Conservation (phyloP, 352 stramenopile genomes). For the Pythium phragmitis region DNA sequence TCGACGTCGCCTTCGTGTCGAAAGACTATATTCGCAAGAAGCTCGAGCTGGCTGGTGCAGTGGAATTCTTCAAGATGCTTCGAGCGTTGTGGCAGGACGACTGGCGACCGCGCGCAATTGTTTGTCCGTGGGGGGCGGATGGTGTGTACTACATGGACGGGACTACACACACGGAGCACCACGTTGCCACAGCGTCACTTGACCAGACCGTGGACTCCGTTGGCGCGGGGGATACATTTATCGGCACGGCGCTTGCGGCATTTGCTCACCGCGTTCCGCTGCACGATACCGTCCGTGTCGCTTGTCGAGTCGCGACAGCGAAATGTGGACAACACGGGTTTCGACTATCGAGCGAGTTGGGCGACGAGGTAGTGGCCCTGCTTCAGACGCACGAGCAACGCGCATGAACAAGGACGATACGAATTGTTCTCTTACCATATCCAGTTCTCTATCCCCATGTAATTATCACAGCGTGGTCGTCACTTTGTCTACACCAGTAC, state of each 20-base stretch:
- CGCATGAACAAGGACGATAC: not conserved
- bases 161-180: constrained; percentile 15
- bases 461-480: constrained; percentile 4
- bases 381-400: not conserved
- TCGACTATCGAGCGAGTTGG: constrained; percentile 23
- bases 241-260: constrained; percentile 56
- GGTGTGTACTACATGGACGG: constrained; percentile 60
- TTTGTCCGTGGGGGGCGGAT: constrained; percentile 64
- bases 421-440: not conserved
- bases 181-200: constrained; percentile 39
- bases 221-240: constrained; percentile 73
- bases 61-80: constrained; percentile 43
- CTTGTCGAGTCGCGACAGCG: constrained; percentile 49
- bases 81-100: constrained; percentile 11
- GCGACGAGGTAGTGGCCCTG: not conserved
- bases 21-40: constrained; percentile 76
- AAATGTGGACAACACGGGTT: constrained; percentile 69
- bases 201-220: constrained; percentile 59
- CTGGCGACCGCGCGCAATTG: constrained; percentile 39
- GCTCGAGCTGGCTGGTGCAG: constrained; percentile 37
- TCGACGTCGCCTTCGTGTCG: constrained; percentile 63
- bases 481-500: not conserved
- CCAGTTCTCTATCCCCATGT: not conserved
- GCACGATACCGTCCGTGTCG: constrained; percentile 34
- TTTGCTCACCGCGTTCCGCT: constrained; percentile 36